Conservation (phyloP, 2,329 filamentous ascomycete species). For the Cadophora malorum region DNA sequence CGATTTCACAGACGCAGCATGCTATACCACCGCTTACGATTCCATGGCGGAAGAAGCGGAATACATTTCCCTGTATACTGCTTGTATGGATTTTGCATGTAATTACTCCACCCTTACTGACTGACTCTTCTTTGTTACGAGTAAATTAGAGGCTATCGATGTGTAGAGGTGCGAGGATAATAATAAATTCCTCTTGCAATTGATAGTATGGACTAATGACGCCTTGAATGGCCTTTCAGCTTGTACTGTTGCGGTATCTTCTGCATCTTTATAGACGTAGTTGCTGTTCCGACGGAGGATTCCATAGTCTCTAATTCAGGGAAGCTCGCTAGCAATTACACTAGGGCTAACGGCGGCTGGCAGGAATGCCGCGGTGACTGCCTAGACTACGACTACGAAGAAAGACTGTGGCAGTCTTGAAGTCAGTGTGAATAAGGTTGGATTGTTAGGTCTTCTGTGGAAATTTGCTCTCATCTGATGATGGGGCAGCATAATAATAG, state of each 20-base stretch:
- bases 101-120: not conserved
- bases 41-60: not conserved
- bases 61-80: not conserved
- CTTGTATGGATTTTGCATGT: not conserved
- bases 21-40: not conserved
- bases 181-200: not conserved
- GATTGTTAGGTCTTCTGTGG: not conserved
- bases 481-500: not conserved
- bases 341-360: not conserved
- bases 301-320: not conserved
- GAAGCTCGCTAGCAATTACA: not conserved
- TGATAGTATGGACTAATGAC: conserved; percentile 3
- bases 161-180: not conserved
- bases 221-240: not conserved
- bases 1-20: conserved; percentile 6
- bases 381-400: not conserved
- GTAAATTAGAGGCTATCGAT: too few relatives aligned
- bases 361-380: not conserved
- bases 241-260: not conserved
- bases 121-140: too few relatives aligned
- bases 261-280: not conserved
- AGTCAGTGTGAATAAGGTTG: not conserved
- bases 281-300: not conserved
- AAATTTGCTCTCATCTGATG: not conserved
- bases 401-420: not conserved